Base-by-base conservation (phyloP, 257 asterid genomes). In the Primulina tabacum region DNA sequence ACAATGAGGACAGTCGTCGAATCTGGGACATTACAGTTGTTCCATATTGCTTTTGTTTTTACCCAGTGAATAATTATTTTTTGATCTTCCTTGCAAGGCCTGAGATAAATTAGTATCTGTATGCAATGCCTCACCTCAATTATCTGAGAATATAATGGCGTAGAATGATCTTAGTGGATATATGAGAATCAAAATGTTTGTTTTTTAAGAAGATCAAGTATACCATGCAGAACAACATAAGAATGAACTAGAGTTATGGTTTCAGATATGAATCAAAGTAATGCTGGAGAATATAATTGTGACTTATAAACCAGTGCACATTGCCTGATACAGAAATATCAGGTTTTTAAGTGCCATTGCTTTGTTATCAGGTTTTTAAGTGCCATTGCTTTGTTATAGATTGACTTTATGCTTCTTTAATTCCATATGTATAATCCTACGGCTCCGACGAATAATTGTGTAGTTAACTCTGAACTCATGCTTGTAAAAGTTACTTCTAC, bases 381-480 rank as follows among this genome's bases (percentile, higher is more conserved):
- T 61, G 16, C 26, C 33, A 52, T 33, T 73, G 33, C 64, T 77
- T 53, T 64, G 52, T 32, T 64, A 10, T 38, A 52, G 32, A 26
- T 35, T 24, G 65, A 11, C 24, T 0, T 5, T 64, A 40, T 6
- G 65, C 10, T 60, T 57, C 52, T 71, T 60, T 60, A 59, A 43
- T 65, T 35, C 55, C 52, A 47, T 52, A 64, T 37, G 29, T 73
- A 18, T 21, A 28, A 47, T 52, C 74, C 38, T 29, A 65, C 70
- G 53, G 30, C 58, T 69, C 57, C 3, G 37, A 78, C 65, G 65
- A 65, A 28, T 60, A 73, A 43, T 65, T 69, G 65, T 38, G 60
- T 60, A 1, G 56, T 50, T 71, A 52, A 71, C 20, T 73, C 16
- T 58, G 64, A 52, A 60, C 52, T 26, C 58, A 59, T n/a, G 70